Conservation (phyloP, 2,329 filamentous ascomycete genomes). For the Akanthomyces muscarius region DNA sequence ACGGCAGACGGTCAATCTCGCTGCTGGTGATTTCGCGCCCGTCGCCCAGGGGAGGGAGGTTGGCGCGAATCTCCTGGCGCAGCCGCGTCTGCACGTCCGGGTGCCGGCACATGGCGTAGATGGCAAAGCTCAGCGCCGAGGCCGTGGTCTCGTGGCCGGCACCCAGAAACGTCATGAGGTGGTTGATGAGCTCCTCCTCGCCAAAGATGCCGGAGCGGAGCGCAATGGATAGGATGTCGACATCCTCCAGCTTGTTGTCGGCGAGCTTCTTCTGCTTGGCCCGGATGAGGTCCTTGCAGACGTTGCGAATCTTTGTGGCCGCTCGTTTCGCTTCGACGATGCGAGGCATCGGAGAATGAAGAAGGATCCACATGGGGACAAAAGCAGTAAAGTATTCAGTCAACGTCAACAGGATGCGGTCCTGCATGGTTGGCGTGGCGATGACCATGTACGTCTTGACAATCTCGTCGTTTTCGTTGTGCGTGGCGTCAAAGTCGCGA, state of each 20-base stretch:
- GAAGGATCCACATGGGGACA: not conserved
- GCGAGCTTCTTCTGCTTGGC: slow-evolving; percentile 54
- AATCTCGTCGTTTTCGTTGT: slow-evolving; percentile 36
- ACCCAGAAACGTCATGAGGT: slow-evolving; percentile 69
- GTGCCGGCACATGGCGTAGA: slow-evolving; percentile 57
- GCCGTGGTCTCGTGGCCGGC: slow-evolving; percentile 66
- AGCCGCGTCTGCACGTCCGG: slow-evolving; percentile 63
- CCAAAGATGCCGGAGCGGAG: slow-evolving; percentile 65
- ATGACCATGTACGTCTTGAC: slow-evolving; percentile 36
- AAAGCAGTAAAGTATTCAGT: not conserved
- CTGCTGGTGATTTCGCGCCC: slow-evolving; percentile 26
- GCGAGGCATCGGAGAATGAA: not conserved
- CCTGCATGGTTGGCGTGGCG: not conserved
- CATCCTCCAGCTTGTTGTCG: slow-evolving; percentile 42
- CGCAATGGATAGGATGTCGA: slow-evolving; percentile 74
- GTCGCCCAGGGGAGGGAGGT: slow-evolving; percentile 48
- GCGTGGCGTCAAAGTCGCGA: slow-evolving; percentile 46
- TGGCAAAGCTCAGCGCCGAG: slow-evolving; percentile 37
- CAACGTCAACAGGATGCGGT: not conserved
- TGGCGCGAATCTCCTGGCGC: slow-evolving; percentile 61
- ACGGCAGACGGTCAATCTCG: slow-evolving; percentile 68
- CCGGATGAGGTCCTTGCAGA: slow-evolving; percentile 61
- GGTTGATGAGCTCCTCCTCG: slow-evolving; percentile 64
- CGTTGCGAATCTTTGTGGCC: slow-evolving; percentile 52
- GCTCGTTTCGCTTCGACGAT: slow-evolving; percentile 29